Evolutionary conservation across 768 basidiomycete genomes (phyloP).

Genomic region (Trametes cubensis): DNA sequence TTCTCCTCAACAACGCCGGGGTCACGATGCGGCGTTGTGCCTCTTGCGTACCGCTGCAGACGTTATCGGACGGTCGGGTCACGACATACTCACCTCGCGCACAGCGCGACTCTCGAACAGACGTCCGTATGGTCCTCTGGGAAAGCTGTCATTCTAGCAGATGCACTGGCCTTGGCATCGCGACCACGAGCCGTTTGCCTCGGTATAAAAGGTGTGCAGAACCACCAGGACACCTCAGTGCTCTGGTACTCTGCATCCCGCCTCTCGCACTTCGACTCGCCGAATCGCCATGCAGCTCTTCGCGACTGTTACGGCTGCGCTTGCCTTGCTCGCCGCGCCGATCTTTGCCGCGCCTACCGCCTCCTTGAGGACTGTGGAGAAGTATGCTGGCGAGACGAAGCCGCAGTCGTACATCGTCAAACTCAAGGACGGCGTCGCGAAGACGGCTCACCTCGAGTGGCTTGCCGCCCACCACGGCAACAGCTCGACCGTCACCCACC

Average conservation of each 20-base stretch:
- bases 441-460: slow-evolving; percentile 23
- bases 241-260: slow-evolving; percentile 6
- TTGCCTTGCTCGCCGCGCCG: slow-evolving; percentile 12
- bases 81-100: slow-evolving; percentile 5
- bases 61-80: slow-evolving; percentile 6
- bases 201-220: not conserved
- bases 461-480: slow-evolving; percentile 13
- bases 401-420: slow-evolving; percentile 28
- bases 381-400: slow-evolving; percentile 22
- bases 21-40: not conserved
- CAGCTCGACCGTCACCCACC: slow-evolving; percentile 22
- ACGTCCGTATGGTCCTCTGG: not conserved
- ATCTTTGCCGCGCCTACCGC: slow-evolving; percentile 6
- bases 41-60: not conserved
- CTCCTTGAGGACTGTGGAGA: slow-evolving; percentile 8
- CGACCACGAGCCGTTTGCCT: not conserved
- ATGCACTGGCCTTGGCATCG: not conserved
- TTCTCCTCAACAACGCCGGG: not conserved
- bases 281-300: slow-evolving; percentile 5
- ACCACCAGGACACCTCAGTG: not conserved
- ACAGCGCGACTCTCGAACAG: not conserved
- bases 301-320: slow-evolving; percentile 9
- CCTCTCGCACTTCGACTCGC: not conserved
- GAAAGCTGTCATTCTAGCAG: not conserved
- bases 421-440: slow-evolving; percentile 27